Evolutionary conservation across 164 flowering plant species (phyloP).

Genomic region (Sextonia rubra): DNA sequence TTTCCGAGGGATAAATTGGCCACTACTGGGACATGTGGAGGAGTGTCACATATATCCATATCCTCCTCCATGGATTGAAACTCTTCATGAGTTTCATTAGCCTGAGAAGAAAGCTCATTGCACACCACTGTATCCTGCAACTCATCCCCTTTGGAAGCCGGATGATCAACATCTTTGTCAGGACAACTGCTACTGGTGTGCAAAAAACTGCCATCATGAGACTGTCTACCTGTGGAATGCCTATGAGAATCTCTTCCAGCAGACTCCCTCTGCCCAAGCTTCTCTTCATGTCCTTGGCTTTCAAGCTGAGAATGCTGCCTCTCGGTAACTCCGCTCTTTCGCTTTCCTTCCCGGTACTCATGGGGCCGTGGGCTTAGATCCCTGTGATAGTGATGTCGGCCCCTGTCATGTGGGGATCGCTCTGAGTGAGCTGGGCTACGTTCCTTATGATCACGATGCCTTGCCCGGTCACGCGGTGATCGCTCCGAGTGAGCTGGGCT

Average conservation of each 20-base stretch:
- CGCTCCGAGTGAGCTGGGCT: slow-evolving; percentile 34
- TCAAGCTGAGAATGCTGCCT: slow-evolving; percentile 32
- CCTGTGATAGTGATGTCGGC: slow-evolving; percentile 21
- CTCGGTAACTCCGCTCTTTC: slow-evolving; percentile 43
- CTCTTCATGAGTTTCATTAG: slow-evolving; percentile 56
- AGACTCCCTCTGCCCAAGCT: slow-evolving; percentile 32
- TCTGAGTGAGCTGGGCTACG: slow-evolving; percentile 8
- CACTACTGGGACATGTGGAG: slow-evolving; percentile 66
- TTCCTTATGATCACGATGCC: slow-evolving; percentile 16
- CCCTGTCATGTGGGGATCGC: slow-evolving; percentile 21
- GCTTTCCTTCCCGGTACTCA: slow-evolving; percentile 30
- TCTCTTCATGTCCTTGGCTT: slow-evolving; percentile 48
- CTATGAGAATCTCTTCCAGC: slow-evolving; percentile 31
- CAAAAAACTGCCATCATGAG: slow-evolving; percentile 23
- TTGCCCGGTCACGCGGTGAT: slow-evolving; percentile 43
- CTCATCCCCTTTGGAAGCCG: slow-evolving; percentile 30
- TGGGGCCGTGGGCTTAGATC: slow-evolving; percentile 30
- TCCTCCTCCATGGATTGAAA: slow-evolving; percentile 94
- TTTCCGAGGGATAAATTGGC: slow-evolving; percentile 51
- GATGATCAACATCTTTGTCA: slow-evolving; percentile 29
- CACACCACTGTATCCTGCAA: slow-evolving; percentile 22
- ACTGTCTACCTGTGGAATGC: slow-evolving; percentile 31
- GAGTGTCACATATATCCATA: slow-evolving; percentile 97
- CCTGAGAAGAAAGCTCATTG: slow-evolving; percentile 34
- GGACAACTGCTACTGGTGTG: slow-evolving; percentile 17